Conservation (phyloP, 495 filamentous ascomycete genomes). For the Achaetomiella virescens region DNA sequence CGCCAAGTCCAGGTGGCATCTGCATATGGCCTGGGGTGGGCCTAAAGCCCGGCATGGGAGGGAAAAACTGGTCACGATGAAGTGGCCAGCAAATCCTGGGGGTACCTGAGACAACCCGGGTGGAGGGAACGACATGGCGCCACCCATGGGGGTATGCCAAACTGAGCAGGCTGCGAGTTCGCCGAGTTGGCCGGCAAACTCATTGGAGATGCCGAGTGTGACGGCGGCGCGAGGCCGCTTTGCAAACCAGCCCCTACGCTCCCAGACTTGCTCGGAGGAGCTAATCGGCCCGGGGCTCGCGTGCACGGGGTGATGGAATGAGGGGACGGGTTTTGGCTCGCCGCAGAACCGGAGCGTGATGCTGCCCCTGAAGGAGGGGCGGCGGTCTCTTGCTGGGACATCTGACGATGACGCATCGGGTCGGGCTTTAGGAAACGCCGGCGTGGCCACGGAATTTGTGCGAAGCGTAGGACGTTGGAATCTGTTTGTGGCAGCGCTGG, state of each 20-base stretch:
- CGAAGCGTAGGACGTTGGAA: conserved; percentile 51
- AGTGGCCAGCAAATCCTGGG: conserved; percentile 37
- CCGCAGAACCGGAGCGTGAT: conserved; percentile 41
- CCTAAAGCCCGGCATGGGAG: conserved; percentile 42
- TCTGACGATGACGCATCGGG: conserved; percentile 69
- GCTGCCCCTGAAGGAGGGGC: conserved; percentile 57
- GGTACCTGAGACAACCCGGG: conserved; percentile 30
- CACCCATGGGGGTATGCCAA: conserved; percentile 31
- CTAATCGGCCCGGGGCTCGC: conserved; percentile 50
- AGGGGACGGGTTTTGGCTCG: conserved; percentile 63
- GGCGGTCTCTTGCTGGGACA: conserved; percentile 75
- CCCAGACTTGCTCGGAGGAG: conserved; percentile 39
- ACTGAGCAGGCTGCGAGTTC: conserved; percentile 36
- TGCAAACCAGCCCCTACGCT: conserved; percentile 7
- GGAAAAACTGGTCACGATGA: conserved; percentile 23
- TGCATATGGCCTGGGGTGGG: conserved; percentile 44
- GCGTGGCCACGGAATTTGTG: conserved; percentile 73
- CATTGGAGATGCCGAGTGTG: conserved; percentile 22
- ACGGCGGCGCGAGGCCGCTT: conserved; percentile 12
- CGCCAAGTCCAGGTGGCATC: conserved; percentile 51
- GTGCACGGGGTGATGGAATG: conserved; percentile 50
- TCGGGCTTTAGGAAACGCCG: conserved; percentile 73
- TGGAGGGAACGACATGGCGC: conserved; percentile 29
- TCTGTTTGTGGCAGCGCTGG: conserved; percentile 47
- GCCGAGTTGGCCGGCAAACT: conserved; percentile 26